Conservation (phyloP, 192 early-diverging fungal genomes). For the Mortierella claussenii region DNA sequence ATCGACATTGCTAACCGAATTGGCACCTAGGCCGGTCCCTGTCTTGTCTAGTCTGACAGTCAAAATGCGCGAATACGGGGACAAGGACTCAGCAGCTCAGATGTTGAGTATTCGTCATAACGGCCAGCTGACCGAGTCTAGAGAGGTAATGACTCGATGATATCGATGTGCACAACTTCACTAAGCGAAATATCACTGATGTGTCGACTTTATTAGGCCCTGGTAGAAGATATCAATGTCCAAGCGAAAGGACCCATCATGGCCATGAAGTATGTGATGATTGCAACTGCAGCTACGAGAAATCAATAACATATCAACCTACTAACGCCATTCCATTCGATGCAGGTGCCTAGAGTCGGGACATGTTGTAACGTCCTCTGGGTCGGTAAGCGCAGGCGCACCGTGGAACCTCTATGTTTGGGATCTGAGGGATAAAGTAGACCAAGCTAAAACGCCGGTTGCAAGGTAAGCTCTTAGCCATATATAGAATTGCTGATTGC, state of each 20-base stretch:
- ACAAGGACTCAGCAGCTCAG: slow-evolving; percentile 34
- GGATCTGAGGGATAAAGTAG: slow-evolving; percentile 27
- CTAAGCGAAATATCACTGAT: background rate
- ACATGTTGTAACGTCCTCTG: slow-evolving; percentile 27
- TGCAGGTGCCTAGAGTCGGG: slow-evolving; percentile 38
- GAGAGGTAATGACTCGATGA: slow-evolving; percentile 1
- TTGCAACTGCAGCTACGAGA: too few relatives aligned
- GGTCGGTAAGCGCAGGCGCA: background rate
- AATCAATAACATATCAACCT: too few relatives aligned
- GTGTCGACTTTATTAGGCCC: slow-evolving; percentile 2
- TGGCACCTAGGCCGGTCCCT: background rate
- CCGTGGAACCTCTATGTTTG: slow-evolving; percentile 12
- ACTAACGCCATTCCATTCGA: too few relatives aligned
- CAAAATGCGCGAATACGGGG: slow-evolving; percentile 43
- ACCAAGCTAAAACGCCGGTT: slow-evolving; percentile 2
- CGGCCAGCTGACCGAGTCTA: slow-evolving; percentile 3
- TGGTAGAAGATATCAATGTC: slow-evolving; percentile 25
- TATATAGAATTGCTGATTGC: background rate
- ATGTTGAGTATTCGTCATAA: slow-evolving; percentile 19
- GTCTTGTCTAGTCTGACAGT: slow-evolving; percentile 31
- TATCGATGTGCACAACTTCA: background rate
- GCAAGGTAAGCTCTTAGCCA: slow-evolving; percentile 14
- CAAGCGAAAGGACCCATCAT: slow-evolving; percentile 4
- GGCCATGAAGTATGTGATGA: slow-evolving; percentile 44
- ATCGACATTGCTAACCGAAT: slow-evolving; percentile 4